phyloP scores from a whole-genome alignment of 352 stramenopile species.

The Blastocystis sp. region DNA sequence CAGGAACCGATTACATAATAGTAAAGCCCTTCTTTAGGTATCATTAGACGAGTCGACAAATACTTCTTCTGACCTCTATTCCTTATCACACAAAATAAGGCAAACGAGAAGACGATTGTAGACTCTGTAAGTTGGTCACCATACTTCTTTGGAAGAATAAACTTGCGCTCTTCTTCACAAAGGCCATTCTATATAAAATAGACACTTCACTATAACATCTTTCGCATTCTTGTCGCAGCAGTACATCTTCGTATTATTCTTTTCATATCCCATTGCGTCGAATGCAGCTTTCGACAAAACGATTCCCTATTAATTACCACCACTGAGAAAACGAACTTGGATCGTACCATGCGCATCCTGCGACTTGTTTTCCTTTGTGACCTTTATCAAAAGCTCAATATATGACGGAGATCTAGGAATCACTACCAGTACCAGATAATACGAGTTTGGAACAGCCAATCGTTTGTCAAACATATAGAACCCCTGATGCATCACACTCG shows the following conservation, averaged over 20 bases:
- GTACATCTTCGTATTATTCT: not conserved
- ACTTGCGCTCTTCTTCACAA: not conserved
- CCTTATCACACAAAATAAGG: not conserved
- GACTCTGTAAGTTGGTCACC: not conserved
- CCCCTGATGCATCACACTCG: not conserved
- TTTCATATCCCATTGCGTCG: not conserved
- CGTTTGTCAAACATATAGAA: slow-evolving; percentile 1
- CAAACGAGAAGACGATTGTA: not conserved
- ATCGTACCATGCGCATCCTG: not conserved
- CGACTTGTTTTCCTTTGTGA: not conserved
- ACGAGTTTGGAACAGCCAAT: not conserved
- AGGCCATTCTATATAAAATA: not conserved
- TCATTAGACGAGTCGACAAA: not conserved
- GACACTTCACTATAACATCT: not conserved
- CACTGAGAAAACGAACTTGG: not conserved
- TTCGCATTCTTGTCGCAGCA: not conserved
- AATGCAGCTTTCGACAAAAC: not conserved
- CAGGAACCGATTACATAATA: slow-evolving; percentile 1
- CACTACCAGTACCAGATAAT: not conserved
- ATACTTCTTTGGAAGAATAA: not conserved
- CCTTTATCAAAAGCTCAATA: not conserved
- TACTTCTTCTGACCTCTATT: not conserved
- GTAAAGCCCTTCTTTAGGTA: slow-evolving; percentile 12
- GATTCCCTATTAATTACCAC: not conserved
- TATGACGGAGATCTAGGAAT: not conserved